These are phyloP conservation scores for Plicaturopsis crispa DNA, from an alignment of 768 basidiomycete genomes.

Conservation along the genomic window DNA sequence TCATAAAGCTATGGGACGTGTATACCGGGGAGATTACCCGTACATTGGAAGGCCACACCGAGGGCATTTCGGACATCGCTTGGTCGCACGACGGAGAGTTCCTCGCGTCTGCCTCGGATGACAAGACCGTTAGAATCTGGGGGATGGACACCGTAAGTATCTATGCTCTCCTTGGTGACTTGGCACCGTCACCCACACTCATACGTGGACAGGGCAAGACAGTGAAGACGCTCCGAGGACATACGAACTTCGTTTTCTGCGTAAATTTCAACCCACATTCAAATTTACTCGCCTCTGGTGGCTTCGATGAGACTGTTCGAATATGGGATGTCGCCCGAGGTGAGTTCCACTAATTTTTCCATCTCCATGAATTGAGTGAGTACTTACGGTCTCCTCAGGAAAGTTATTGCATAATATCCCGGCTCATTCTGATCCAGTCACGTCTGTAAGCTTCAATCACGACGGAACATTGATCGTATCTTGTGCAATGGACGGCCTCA, in stretches of 20 bases:
- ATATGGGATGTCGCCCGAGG: conserved; percentile 96
- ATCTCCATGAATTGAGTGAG: background rate
- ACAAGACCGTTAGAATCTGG: conserved; percentile 86
- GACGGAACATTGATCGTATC: conserved; percentile 94
- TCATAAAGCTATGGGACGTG: conserved; percentile 75
- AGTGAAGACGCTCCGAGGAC: conserved; percentile 67
- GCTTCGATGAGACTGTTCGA: conserved; percentile 91
- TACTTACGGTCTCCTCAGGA: conserved; percentile 35
- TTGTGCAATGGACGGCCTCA: conserved; percentile 93
- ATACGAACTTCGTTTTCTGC: conserved; percentile 93
- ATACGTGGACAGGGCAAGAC: conserved; percentile 36
- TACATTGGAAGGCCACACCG: conserved; percentile 66
- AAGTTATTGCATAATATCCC: conserved; percentile 82
- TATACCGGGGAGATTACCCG: conserved; percentile 65
- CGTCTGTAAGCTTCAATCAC: conserved; percentile 87
- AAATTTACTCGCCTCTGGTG: conserved; percentile 87
- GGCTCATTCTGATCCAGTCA: conserved; percentile 96
- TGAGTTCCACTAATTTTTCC: conserved; percentile 19
- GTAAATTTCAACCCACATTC: conserved; percentile 88
- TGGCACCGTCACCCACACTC: conserved; percentile 2
- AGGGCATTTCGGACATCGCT: conserved; percentile 86
- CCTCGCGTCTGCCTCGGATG: conserved; percentile 90
- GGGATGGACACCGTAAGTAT: conserved; percentile 52
- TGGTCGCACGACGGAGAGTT: conserved; percentile 81
- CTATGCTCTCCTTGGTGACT: too few species aligned